Evolutionary conservation across 2,329 filamentous ascomycete species (phyloP).

Genomic region (Epichloe elymi): DNA sequence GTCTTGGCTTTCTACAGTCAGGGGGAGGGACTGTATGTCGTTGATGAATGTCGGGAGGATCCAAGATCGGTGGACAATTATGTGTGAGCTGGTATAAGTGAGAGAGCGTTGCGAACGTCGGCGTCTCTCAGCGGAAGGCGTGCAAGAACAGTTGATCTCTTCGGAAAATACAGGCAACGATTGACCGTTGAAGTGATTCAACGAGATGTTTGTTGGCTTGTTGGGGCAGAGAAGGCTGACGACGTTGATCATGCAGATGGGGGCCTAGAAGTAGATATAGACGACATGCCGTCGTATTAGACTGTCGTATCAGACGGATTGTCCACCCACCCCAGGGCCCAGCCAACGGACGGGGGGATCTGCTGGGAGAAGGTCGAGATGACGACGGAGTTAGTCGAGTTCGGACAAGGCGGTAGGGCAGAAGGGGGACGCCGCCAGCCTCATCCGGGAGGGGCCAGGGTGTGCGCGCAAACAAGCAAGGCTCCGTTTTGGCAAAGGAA

Average conservation of each 20-base stretch:
- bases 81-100: background rate
- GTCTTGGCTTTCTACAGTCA: too few relatives aligned
- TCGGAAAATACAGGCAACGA: background rate
- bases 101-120: background rate
- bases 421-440: conserved; percentile 6
- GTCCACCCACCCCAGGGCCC: conserved; percentile 2
- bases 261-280: conserved; percentile 10
- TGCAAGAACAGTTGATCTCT: background rate
- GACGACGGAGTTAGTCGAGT: background rate
- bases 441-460: conserved; percentile 7
- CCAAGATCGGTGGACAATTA: too few relatives aligned
- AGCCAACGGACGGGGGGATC: conserved; percentile 8
- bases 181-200: background rate
- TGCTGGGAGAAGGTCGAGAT: conserved; percentile 4
- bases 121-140: background rate
- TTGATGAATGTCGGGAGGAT: too few relatives aligned
- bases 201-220: background rate
- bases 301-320: background rate
- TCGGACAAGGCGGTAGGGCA: conserved; percentile 6
- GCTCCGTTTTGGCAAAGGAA: background rate
- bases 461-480: conserved; percentile 1
- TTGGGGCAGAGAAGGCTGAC: background rate
- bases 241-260: conserved; percentile 3
- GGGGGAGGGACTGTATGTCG: too few relatives aligned
- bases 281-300: conserved; percentile 3